These are phyloP conservation scores for Aureobasidium sp. DNA, from an alignment of 2,329 filamentous ascomycete species.

Conservation along the genomic window DNA sequence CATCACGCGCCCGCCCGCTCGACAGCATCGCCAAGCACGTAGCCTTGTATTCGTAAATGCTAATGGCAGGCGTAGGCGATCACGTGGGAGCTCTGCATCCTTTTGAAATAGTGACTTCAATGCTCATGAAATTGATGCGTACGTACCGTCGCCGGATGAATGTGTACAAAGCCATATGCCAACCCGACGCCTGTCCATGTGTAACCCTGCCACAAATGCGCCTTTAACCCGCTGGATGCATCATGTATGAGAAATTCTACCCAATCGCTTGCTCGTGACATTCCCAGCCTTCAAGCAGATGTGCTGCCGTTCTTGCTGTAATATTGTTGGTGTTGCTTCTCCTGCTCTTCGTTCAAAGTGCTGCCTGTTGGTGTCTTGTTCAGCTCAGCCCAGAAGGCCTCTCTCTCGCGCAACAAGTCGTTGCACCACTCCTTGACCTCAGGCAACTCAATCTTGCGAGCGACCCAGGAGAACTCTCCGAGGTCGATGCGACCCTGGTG, in stretches of 20 bases:
- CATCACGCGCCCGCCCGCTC: constrained; percentile 11
- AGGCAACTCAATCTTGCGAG: constrained; percentile 61
- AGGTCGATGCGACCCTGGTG: constrained; percentile 63
- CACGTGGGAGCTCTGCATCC: constrained; percentile 6
- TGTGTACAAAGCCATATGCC: constrained; percentile 7
- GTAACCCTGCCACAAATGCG: constrained; percentile 4
- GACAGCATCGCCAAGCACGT: constrained; percentile 9
- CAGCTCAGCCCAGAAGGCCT: constrained; percentile 58
- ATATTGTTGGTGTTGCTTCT: constrained; percentile 30
- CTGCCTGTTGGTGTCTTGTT: constrained; percentile 25
- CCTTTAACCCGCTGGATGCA: constrained; percentile 5
- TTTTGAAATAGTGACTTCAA: not conserved
- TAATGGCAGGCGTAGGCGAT: constrained; percentile 6
- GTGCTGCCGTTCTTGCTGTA: constrained; percentile 22
- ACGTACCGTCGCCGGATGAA: constrained; percentile 12
- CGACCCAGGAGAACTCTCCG: constrained; percentile 79
- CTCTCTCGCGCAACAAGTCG: constrained; percentile 68
- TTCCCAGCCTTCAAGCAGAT: not conserved
- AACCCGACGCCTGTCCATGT: not conserved
- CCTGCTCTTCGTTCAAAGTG: constrained; percentile 23
- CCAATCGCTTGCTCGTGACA: not conserved
- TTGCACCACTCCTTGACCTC: constrained; percentile 77
- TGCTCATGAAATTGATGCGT: not conserved
- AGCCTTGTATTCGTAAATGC: not conserved
- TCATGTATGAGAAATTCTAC: not conserved